These are phyloP conservation scores for Sophora flavescens DNA, from an alignment of 306 rosid species.

Conservation along the genomic window DNA sequence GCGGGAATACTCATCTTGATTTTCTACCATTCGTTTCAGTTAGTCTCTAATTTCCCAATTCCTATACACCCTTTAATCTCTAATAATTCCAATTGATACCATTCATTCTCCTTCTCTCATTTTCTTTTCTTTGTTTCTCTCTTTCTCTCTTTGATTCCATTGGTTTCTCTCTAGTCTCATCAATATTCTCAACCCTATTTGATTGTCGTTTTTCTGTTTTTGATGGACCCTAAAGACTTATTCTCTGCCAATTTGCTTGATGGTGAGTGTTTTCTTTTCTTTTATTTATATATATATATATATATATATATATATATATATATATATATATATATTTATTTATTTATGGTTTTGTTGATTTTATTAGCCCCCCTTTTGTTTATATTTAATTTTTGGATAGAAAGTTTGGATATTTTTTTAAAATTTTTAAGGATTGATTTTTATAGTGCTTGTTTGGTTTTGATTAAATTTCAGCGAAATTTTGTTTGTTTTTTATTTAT, in stretches of 20 bases:
- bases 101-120: background rate
- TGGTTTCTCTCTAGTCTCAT: background rate
- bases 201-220: background rate
- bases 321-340: background rate
- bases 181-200: background rate
- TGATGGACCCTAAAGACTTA: slow-evolving; percentile 57
- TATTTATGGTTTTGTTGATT: background rate
- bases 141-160: background rate
- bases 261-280: slow-evolving; percentile 47
- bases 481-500: too few species aligned
- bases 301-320: too few species aligned
- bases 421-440: too few species aligned
- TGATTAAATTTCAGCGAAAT: background rate
- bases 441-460: background rate
- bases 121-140: background rate
- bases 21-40: slow-evolving; percentile 61
- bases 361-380: background rate
- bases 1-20: slow-evolving; percentile 64
- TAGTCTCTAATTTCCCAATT: slow-evolving; percentile 62
- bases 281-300: too few species aligned
- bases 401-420: background rate
- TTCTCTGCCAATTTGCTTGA: slow-evolving; percentile 53
- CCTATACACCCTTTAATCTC: slow-evolving; percentile 61
- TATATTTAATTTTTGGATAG: background rate
- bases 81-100: background rate